Percentiles rank a stretch among this genome's conserved stretches.
These are phyloP conservation scores for Herpetomonas tarakana DNA, from an alignment of 208 protist genomes.

Conservation along the genomic window DNA sequence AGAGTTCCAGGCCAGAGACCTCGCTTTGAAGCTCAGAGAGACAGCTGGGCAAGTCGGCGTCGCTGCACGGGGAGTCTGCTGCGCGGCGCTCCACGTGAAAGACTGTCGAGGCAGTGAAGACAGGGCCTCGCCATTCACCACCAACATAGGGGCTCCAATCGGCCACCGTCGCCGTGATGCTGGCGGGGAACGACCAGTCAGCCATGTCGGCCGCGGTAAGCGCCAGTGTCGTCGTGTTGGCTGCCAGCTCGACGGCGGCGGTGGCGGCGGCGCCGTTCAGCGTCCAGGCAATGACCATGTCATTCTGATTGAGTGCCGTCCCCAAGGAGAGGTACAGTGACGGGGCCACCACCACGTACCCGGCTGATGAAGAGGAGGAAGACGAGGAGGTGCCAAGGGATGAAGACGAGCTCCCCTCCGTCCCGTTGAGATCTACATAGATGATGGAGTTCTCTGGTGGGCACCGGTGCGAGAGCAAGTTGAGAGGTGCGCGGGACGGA, in stretches of 20 bases:
- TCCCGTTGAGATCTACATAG: conserved; percentile 16
- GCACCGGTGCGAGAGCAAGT: conserved; percentile 33
- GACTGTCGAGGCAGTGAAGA: conserved; percentile 5
- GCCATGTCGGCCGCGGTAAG: conserved; percentile 9
- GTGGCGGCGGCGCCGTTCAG: conserved; percentile 8
- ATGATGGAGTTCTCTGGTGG: conserved; percentile 20
- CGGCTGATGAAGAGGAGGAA: not conserved
- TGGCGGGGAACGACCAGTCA: conserved; percentile 28
- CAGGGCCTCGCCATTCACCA: conserved; percentile 4
- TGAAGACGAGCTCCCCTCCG: no score
- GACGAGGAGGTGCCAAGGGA: not conserved
- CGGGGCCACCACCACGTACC: not conserved
- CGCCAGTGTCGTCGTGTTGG: conserved; percentile 4
- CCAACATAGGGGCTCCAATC: conserved; percentile 33
- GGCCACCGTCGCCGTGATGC: conserved; percentile 23
- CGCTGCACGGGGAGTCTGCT: not conserved
- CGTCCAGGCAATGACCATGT: conserved; percentile 34
- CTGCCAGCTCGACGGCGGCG: conserved; percentile 11
- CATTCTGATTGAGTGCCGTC: conserved; percentile 23
- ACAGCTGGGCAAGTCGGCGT: not conserved
- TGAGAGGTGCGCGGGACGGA: conserved; percentile 2
- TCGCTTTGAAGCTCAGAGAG: not conserved
- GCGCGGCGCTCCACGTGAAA: conserved; percentile 4
- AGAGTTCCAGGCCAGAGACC: conserved; percentile 1
- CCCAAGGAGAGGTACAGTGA: conserved; percentile 24